These are phyloP conservation scores for Bipolaris zeicola DNA, from an alignment of 2,329 filamentous ascomycete genomes.

Conservation along the genomic window DNA sequence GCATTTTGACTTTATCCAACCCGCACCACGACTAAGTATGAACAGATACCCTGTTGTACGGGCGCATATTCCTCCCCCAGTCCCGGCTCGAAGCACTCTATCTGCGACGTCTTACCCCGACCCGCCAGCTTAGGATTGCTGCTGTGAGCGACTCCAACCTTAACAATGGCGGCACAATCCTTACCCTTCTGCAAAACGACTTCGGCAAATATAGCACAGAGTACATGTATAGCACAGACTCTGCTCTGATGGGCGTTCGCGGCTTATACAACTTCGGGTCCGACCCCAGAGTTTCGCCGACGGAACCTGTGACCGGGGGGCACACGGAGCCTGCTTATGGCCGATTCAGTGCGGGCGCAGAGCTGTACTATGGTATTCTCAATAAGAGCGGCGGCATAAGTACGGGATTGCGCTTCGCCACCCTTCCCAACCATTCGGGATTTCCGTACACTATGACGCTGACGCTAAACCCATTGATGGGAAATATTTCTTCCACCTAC, in stretches of 20 bases:
- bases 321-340: conserved; percentile 67
- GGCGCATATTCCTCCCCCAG: conserved; percentile 79
- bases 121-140: conserved; percentile 78
- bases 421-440: conserved; percentile 76
- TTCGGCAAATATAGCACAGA: conserved; percentile 86
- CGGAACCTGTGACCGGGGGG: conserved; percentile 28
- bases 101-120: conserved; percentile 76
- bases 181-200: conserved; percentile 80
- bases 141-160: conserved; percentile 75
- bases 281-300: conserved; percentile 58
- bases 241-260: conserved; percentile 82
- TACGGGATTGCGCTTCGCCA: conserved; percentile 86
- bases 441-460: conserved; percentile 93
- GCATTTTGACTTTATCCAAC: conserved; percentile 14
- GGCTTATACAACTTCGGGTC: conserved; percentile 94
- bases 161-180: conserved; percentile 75
- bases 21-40: conserved; percentile 25
- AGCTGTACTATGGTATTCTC: conserved; percentile 92
- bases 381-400: conserved; percentile 95
- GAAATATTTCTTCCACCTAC: conserved; percentile 88
- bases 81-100: conserved; percentile 87
- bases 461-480: conserved; percentile 92
- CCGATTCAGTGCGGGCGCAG: conserved; percentile 86
- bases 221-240: conserved; percentile 90
- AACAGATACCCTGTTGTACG: conserved; percentile 70